A percentile compares a stretch with the other conserved stretches of the same genome.
phyloP scores from a whole-genome alignment of 352 stramenopile genomes.

The Phytophthora pluvialis region DNA sequence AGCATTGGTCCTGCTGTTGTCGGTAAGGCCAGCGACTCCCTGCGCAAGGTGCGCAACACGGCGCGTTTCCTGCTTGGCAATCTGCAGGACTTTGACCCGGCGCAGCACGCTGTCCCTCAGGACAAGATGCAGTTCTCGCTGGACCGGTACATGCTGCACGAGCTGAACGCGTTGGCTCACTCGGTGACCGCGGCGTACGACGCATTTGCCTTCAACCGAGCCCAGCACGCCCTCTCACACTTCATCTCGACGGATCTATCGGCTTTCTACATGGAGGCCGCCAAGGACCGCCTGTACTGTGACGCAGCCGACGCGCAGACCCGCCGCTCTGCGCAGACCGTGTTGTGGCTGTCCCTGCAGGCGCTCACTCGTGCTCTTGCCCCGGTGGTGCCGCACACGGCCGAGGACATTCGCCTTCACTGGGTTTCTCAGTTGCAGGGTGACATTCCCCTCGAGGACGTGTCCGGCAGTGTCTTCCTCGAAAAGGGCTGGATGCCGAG shows the following conservation, averaged over 20 bases:
- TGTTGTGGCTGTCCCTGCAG: slow-evolving; percentile 74
- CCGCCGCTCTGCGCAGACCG: slow-evolving; percentile 90
- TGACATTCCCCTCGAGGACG: slow-evolving; percentile 53
- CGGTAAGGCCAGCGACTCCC: slow-evolving; percentile 76
- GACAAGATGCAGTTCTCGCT: slow-evolving; percentile 85
- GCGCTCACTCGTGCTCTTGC: slow-evolving; percentile 72
- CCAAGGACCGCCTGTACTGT: slow-evolving; percentile 98
- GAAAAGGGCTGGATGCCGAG: slow-evolving; percentile 69
- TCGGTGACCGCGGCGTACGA: slow-evolving; percentile 90
- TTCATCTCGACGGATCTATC: slow-evolving; percentile 96
- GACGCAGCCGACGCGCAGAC: slow-evolving; percentile 83
- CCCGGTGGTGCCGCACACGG: slow-evolving; percentile 95
- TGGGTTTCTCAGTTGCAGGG: slow-evolving; percentile 59
- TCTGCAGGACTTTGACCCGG: slow-evolving; percentile 93
- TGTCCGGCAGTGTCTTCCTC: slow-evolving; percentile 76
- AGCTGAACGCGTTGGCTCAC: slow-evolving; percentile 81
- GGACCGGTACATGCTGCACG: slow-evolving; percentile 97
- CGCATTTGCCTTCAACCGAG: slow-evolving; percentile 91
- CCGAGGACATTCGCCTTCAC: slow-evolving; percentile 96
- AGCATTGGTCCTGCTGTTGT: slow-evolving; percentile 94
- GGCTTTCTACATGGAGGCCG: slow-evolving; percentile 98
- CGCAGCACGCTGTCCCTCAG: slow-evolving; percentile 82
- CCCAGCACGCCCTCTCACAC: slow-evolving; percentile 91
- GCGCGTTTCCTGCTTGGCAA: slow-evolving; percentile 97
- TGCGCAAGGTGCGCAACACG: slow-evolving; percentile 96